A percentile compares a stretch with the other conserved stretches of the same genome.
Evolutionary conservation across 768 basidiomycete species (phyloP).

Genomic region (Auriscalpium microsporum): DNA sequence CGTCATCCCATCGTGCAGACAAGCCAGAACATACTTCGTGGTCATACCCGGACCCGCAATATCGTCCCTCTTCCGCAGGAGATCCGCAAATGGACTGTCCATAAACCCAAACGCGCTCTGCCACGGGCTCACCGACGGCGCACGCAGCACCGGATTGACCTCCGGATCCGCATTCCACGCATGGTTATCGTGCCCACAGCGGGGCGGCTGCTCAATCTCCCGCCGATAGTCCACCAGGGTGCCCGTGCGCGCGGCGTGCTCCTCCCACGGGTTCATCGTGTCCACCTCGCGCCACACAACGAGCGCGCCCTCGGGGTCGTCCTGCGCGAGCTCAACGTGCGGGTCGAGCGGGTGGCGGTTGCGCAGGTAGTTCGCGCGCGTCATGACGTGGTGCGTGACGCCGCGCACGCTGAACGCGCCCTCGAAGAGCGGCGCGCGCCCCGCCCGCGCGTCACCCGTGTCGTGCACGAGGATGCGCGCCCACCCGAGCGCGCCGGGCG

Average conservation of each 20-base stretch:
- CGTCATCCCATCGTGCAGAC: neutral
- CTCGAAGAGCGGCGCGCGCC: conserved; percentile 54
- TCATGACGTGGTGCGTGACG: conserved; percentile 60
- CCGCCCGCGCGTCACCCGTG: conserved; percentile 39
- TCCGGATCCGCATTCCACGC: conserved; percentile 54
- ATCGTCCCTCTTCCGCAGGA: conserved; percentile 44
- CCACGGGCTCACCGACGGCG: conserved; percentile 25
- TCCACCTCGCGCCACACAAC: conserved; percentile 76
- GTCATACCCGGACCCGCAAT: conserved; percentile 41
- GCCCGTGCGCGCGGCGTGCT: conserved; percentile 27
- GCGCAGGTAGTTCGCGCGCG: conserved; percentile 60
- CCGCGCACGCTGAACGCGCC: conserved; percentile 69
- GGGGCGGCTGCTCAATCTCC: conserved; percentile 20
- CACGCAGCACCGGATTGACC: conserved; percentile 43
- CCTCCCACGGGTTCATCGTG: conserved; percentile 46
- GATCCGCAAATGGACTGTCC: conserved; percentile 24
- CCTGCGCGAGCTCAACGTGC: conserved; percentile 29
- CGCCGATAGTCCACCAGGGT: conserved; percentile 3
- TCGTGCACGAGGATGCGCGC: conserved; percentile 70
- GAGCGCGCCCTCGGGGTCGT: conserved; percentile 40
- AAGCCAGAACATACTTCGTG: conserved; percentile 37
- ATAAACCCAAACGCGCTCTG: conserved; percentile 31
- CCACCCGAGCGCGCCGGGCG: conserved; percentile 53
- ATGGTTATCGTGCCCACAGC: conserved; percentile 66
- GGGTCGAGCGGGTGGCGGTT: conserved; percentile 52